Percentiles rank a stretch among this genome's conserved stretches.
phyloP scores from a whole-genome alignment of 345 rosid species.

The Theobroma cacao region DNA sequence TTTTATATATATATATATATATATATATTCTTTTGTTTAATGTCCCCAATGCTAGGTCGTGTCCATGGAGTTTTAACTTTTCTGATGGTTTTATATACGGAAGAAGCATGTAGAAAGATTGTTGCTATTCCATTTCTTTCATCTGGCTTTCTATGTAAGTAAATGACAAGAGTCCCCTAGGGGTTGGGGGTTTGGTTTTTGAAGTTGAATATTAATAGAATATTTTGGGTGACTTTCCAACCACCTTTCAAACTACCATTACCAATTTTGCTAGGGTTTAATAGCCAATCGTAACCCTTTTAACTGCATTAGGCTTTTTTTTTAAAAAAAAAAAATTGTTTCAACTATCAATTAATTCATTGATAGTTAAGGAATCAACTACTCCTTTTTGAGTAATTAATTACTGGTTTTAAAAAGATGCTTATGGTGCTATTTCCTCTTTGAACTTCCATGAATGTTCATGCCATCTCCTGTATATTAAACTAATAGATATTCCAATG shows the following conservation, averaged over 20 bases:
- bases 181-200: not conserved
- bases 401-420: not conserved
- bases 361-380: not conserved
- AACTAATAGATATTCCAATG: not conserved
- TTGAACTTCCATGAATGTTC: not conserved
- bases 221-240: not conserved
- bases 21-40: not conserved
- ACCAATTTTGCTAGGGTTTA: not conserved
- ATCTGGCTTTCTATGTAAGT: not conserved
- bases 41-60: slow-evolving; percentile 15
- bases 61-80: slow-evolving; percentile 20
- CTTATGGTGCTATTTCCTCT: not conserved
- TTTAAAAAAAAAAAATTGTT: not conserved
- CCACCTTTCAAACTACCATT: not conserved
- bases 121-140: slow-evolving; percentile 17
- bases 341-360: not conserved
- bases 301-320: not conserved
- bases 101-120: slow-evolving; percentile 10
- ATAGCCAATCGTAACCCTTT: not conserved
- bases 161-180: not conserved
- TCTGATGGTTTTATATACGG: slow-evolving; percentile 14
- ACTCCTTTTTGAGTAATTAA: not conserved
- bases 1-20: no score
- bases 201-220: not conserved
- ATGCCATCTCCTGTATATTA: not conserved